Base-by-base conservation (phyloP, 768 basidiomycete genomes). In the Boletus sp. region DNA sequence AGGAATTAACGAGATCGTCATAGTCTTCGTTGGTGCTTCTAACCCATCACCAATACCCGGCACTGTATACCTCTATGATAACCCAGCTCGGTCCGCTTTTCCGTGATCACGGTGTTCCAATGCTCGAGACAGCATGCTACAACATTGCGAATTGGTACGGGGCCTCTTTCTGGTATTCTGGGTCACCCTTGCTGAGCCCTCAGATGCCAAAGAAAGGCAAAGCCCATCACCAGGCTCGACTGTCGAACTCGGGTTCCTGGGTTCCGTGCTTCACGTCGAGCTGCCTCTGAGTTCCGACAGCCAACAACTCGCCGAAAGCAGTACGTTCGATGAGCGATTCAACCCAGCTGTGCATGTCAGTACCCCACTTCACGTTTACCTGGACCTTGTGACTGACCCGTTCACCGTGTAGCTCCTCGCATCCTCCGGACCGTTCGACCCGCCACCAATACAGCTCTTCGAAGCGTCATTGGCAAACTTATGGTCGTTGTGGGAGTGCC, bases 401-500 rank as follows among this genome's bases (percentile, higher is more conserved):
- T 34, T 56, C n/a, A 44, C 19, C 42, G 27, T n/a, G 8, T 64
- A 92, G 85, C 82, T 93, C 41, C 74, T 90, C 13, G 88, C 88
- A 0, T 83, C 84, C 0, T 75, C 83, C 3, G 74, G 83, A 9
- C 80, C 86, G 0, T 75, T 83, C 23, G 59, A 76, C 35, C 84
- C 83, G 23, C 80, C 82, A 14, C 83, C 84, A 14, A 61, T 87
- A 49, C 67, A 76, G 10, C 75, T 84, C 7, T 85, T 89, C 55
- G 85, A 87, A 62, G 81, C 85, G 1, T 79, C 80, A 15, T 60
- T 88, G 27, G 68, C 84, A 3, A 80, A 88, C 59, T 68, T 90
- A 25, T 90, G 88, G 89, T 88, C 90, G 5, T 79, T 88, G 50
- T 99, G 96, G 96, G 96, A 99, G 70, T 94, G 94, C 51, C 74